Evolutionary conservation across 228 moss, liverwort and hornwort genomes (phyloP).

Genomic region (Sphagnum magellanicum): DNA sequence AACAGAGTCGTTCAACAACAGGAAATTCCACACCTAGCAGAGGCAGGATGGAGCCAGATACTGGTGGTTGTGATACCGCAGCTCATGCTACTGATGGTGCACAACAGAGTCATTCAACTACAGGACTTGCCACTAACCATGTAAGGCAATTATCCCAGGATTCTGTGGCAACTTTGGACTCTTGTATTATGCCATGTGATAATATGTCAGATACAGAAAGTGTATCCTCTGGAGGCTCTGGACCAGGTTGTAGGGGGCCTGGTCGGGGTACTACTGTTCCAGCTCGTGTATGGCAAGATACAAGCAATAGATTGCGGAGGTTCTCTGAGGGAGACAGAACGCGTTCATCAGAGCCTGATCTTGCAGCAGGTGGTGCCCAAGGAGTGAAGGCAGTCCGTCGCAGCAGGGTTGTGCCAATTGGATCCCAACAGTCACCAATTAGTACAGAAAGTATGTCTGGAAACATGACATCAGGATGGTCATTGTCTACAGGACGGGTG

Average conservation of each 20-base stretch:
- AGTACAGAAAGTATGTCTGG: slow-evolving; percentile 31
- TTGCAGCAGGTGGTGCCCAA: slow-evolving; percentile 41
- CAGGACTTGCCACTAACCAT: slow-evolving; percentile 29
- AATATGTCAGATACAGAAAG: slow-evolving; percentile 84
- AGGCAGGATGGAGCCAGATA: slow-evolving; percentile 18
- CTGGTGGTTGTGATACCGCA: slow-evolving; percentile 8
- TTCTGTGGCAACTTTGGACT: slow-evolving; percentile 66
- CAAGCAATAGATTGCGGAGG: slow-evolving; percentile 58
- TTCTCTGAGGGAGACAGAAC: slow-evolving; percentile 72
- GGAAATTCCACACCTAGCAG: slow-evolving; percentile 46
- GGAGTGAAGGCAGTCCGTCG: slow-evolving; percentile 49
- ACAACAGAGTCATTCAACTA: slow-evolving; percentile 22
- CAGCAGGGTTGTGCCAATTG: slow-evolving; percentile 28
- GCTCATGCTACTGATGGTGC: slow-evolving; percentile 17
- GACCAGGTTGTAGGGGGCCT: slow-evolving; percentile 28
- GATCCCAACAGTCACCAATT: slow-evolving; percentile 31
- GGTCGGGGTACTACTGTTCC: slow-evolving; percentile 75
- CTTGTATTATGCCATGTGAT: slow-evolving; percentile 35
- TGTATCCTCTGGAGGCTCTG: slow-evolving; percentile 87
- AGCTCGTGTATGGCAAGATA: slow-evolving; percentile 89
- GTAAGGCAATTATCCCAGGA: slow-evolving; percentile 70
- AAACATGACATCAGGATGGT: slow-evolving; percentile 66
- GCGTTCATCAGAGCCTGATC: slow-evolving; percentile 66
- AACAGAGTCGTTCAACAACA: slow-evolving; percentile 14
- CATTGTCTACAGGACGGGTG: slow-evolving; percentile 69